Conservation (phyloP, 1,284 basidiomycete species). For the Ceratobasidium sp. region DNA sequence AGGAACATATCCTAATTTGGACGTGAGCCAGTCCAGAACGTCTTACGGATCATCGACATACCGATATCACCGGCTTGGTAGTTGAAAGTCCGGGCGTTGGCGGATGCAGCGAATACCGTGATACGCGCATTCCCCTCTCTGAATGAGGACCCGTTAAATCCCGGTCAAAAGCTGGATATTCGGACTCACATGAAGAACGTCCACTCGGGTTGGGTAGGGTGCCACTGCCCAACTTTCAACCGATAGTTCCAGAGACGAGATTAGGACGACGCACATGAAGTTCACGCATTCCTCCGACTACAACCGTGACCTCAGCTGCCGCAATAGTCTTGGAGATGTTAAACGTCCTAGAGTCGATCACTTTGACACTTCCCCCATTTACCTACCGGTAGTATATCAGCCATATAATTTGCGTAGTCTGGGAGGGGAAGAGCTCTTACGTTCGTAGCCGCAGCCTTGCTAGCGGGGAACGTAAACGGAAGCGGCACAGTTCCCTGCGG, state of each 20-base stretch:
- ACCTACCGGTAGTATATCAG: too few species aligned
- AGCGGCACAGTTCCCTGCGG: conserved; percentile 67
- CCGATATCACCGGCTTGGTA: conserved; percentile 64
- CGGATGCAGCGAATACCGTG: conserved; percentile 27
- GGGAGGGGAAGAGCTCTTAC: conserved; percentile 51
- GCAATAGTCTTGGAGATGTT: conserved; percentile 69
- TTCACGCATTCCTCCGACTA: conserved; percentile 7
- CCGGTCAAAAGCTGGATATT: neutral
- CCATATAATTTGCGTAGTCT: too few species aligned
- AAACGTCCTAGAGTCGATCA: conserved; percentile 70
- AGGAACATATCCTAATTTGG: conserved; percentile 63
- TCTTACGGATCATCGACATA: conserved; percentile 54
- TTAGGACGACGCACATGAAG: neutral
- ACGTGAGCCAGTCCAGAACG: neutral
- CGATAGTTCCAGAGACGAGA: neutral
- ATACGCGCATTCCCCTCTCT: conserved; percentile 68
- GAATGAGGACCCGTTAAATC: neutral
- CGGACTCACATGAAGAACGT: conserved; percentile 52
- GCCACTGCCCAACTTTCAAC: conserved; percentile 11
- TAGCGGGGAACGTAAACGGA: conserved; percentile 68
- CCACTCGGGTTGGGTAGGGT: conserved; percentile 52
- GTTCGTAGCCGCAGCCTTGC: conserved; percentile 63
- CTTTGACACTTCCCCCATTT: conserved; percentile 66
- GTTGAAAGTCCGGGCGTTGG: conserved; percentile 16
- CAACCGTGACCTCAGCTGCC: conserved; percentile 73